Base-by-base conservation (phyloP, 257 asterid species). In the Marsdenia floribunda region DNA sequence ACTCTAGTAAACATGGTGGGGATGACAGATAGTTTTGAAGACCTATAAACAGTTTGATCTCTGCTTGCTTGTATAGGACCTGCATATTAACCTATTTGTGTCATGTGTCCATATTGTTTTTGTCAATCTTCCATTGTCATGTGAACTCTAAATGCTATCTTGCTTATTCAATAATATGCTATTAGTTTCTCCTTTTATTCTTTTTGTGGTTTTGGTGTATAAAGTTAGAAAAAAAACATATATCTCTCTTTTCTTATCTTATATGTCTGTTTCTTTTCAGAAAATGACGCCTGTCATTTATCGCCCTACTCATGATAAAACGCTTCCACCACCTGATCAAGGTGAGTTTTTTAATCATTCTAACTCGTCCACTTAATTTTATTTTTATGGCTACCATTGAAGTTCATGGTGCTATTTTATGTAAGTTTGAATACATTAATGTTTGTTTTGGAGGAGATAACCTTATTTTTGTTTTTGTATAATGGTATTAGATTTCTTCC, bases 321-420 rank as follows among this genome's bases (percentile, higher is more conserved):
- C 87, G 50, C 50, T 76, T 38, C 87, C 89, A 33, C 87, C 89
- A 47, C 87, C 89, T 57, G 72, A 85, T 76, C 89, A 85, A 85
- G 89, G 89, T 85, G 66, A 67, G 53, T 37, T 63, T 65, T n/a
- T 0, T 14, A 35, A 72, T 5, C 53, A 24, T 66, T n/a, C 73
- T 54, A 21, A 52, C 24, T 67, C 0, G 7, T 9, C 35, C 50
- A 50, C 50, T 22, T 57, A 4, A 18, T 58, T 5, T 29, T 44
- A 1, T 13, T 40, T 40, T 38, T 57, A 14, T 64, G 21, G 21
- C 19, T 59, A 7, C 58, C 14, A 0, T 55, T 68, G 33, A 22
- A 35, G 2, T 52, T n/a, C 33, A 42, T 42, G 35, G 35, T 67
- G 21, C 5, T 37, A 21, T 54, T 54, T 11, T 54, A 71, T 35